Percentiles rank a stretch among this genome's conserved stretches.
Conservation (phyloP, 768 basidiomycete genomes). For the Panaeolus papilionaceus region DNA sequence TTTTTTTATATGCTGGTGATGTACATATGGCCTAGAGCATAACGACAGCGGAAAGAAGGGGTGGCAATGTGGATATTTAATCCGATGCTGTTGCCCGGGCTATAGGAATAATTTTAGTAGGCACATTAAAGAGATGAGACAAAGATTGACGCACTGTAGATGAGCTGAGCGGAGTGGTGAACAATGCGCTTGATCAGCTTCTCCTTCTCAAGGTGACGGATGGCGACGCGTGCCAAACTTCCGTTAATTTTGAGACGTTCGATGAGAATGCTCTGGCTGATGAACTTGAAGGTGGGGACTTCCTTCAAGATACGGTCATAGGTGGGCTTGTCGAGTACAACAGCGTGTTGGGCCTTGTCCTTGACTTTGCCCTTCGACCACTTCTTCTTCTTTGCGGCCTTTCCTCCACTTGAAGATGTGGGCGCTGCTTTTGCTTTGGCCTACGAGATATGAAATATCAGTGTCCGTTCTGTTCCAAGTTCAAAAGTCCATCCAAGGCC, state of each 20-base stretch:
- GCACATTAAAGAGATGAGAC: conserved; percentile 7
- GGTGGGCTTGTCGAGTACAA: conserved; percentile 91
- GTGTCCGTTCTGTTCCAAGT: conserved; percentile 19
- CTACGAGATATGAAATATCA: conserved; percentile 39
- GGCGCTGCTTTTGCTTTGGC: conserved; percentile 80
- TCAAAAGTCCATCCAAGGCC: conserved; percentile 41
- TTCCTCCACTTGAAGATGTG: conserved; percentile 76
- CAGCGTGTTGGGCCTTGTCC: conserved; percentile 99
- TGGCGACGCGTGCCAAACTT: conserved; percentile 89
- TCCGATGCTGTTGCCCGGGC: conserved; percentile 60
- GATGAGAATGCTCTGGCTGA: conserved; percentile 97
- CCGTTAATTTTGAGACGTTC: conserved; percentile 98
- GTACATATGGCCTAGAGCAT: conserved; percentile 45
- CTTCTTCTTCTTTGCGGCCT: conserved; percentile 99
- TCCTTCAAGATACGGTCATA: conserved; percentile 97
- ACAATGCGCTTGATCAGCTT: conserved; percentile 95
- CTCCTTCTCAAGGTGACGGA: conserved; percentile 92
- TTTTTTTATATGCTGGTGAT: conserved; percentile 41
- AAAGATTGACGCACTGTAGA: conserved; percentile 76
- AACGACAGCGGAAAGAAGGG: conserved; percentile 30
- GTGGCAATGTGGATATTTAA: conserved; percentile 35
- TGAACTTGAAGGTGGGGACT: conserved; percentile 98
- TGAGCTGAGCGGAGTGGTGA: conserved; percentile 91
- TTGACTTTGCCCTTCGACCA: conserved; percentile 99
- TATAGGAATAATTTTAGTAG: conserved; percentile 26